Evolutionary conservation across 306 rosid species (phyloP), one percentile per base, ranked within the genome.

Genomic region (Cicer bijugum): DNA sequence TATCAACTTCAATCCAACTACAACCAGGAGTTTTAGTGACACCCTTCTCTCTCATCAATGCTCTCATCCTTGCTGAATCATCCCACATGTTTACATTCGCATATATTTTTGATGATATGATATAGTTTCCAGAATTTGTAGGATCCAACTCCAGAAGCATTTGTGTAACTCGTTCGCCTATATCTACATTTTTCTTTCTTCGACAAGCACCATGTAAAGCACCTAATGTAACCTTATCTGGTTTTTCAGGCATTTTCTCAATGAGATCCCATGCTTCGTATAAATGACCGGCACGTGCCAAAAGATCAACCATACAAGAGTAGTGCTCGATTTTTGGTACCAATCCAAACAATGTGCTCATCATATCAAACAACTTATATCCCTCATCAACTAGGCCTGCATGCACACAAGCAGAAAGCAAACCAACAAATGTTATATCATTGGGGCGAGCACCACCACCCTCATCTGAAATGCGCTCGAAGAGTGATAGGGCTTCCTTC

Each of bases 341-440:
- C 79, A 91, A 77, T 52, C 92, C 87, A 69, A 86, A 93, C 53
- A 85, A 78, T 5, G 88, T 74, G 69, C 87, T 77, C 97, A 93
- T 89, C 86, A 79, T 75, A 75, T 88, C 76, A 81, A 93, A 93
- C 55, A 91, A 83, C 69, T 75, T 75, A 65, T 84, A 85, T 16
- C 97, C 97, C 60, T 91, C 91, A 19, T 80, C 82, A 9, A 93
- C 90, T 56, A 93, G 72, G 71, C 96, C 98, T 43, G 46, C 96
- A 77, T 93, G 98, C 19, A 93, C 97, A 55, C 98, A 93, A 7
- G 98, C 97, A 72, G 98, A 93, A 79, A 93, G 98, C 46, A 91
- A 84, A 65, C 85, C 96, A 7, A 93, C 86, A 83, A 93, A 91
- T 28, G 98, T 91, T 83, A 93, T 91, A 69, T 88, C 97, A 76